Percentiles rank a stretch among this genome's conserved stretches.
Conservation (phyloP, 2,329 filamentous ascomycete genomes). For the Pseudogymnoascus sp. region DNA sequence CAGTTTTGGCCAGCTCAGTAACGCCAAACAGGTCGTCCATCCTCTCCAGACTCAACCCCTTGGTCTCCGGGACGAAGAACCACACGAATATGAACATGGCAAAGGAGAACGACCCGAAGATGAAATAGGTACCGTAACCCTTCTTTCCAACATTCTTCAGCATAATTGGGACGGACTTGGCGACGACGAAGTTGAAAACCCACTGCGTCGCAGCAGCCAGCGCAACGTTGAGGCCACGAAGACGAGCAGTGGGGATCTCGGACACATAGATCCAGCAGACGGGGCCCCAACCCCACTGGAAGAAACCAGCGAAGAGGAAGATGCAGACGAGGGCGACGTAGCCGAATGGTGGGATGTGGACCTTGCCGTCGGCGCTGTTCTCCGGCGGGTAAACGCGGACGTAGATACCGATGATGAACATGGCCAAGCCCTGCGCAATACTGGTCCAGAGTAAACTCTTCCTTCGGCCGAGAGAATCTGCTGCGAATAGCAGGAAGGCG, state of each 20-base stretch:
- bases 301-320: conserved; percentile 64
- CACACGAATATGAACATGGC: conserved; percentile 43
- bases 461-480: conserved; percentile 59
- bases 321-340: conserved; percentile 66
- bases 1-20: conserved; percentile 36
- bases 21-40: conserved; percentile 62
- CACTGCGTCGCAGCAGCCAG: conserved; percentile 63
- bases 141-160: conserved; percentile 43
- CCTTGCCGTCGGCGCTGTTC: conserved; percentile 29
- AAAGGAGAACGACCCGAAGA: conserved; percentile 61
- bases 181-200: conserved; percentile 67
- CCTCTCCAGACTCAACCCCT: conserved; percentile 52
- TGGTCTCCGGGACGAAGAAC: conserved; percentile 55
- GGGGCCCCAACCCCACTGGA: conserved; percentile 65
- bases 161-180: conserved; percentile 61
- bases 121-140: conserved; percentile 56
- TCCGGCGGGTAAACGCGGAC: conserved; percentile 55
- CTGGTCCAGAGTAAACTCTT: conserved; percentile 55
- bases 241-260: conserved; percentile 61
- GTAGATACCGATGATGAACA: conserved; percentile 68
- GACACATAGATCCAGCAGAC: conserved; percentile 65
- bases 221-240: conserved; percentile 61
- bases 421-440: conserved; percentile 52
- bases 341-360: conserved; percentile 54
- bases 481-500: conserved; percentile 58